A percentile compares a stretch with the other conserved stretches of the same genome.
Conservation (phyloP, 1,284 basidiomycete genomes). For the Cutaneotrichosporon cyanovorans region DNA sequence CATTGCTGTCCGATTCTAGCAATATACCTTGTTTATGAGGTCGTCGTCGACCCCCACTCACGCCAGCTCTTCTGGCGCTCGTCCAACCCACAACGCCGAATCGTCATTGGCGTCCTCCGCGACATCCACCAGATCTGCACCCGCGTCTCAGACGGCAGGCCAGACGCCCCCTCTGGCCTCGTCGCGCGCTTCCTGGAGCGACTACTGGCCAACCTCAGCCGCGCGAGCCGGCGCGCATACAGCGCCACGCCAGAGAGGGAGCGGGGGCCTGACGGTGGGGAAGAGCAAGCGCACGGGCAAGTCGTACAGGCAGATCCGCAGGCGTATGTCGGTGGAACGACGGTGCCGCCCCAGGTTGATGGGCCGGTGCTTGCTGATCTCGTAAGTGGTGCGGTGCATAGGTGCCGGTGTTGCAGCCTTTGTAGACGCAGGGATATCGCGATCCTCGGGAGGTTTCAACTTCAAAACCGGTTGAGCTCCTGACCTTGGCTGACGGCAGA, state of each 20-base stretch:
- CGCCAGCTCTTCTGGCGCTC: slow-evolving; percentile 2
- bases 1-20: no score
- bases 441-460: no score
- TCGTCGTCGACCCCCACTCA: neutral
- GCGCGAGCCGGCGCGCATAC: neutral
- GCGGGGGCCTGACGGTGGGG: no score
- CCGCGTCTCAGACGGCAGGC: neutral
- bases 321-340: neutral
- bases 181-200: slow-evolving; percentile 5
- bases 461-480: no score
- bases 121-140: neutral
- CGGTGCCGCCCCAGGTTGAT: neutral
- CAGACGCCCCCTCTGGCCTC: slow-evolving; percentile 2
- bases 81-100: neutral
- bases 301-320: no score
- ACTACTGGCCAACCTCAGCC: neutral
- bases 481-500: no score
- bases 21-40: no score
- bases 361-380: neutral
- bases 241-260: neutral
- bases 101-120: neutral
- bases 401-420: no score
- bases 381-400: no score
- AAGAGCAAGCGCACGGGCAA: no score
- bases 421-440: no score